Percentiles rank a stretch among this genome's conserved stretches.
Conservation (phyloP, 2,329 filamentous ascomycete species). For the Penicillium sp. region DNA sequence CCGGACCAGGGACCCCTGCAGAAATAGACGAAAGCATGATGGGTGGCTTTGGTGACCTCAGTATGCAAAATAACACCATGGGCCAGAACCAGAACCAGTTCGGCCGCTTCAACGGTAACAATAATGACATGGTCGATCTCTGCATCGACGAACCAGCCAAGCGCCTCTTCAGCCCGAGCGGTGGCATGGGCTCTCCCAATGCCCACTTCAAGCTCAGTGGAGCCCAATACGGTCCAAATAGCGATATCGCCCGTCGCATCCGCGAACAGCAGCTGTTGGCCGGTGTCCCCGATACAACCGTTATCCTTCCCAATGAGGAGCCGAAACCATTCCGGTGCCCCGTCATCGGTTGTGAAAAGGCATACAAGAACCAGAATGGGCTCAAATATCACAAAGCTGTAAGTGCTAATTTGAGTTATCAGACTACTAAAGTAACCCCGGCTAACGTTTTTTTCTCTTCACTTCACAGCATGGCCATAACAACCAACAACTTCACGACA, state of each 20-base stretch:
- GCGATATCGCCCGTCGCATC: slow-evolving; percentile 69
- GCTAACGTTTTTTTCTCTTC: slow-evolving; percentile 8
- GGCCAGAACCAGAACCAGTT: slow-evolving; percentile 46
- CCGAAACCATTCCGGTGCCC: slow-evolving; percentile 98
- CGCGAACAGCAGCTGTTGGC: slow-evolving; percentile 65
- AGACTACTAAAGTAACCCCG: slow-evolving; percentile 21
- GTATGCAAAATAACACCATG: slow-evolving; percentile 52
- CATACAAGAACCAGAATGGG: slow-evolving; percentile 99
- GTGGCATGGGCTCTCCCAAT: slow-evolving; percentile 66
- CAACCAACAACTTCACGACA: slow-evolving; percentile 94
- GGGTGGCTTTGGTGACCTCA: slow-evolving; percentile 63
- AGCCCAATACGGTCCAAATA: slow-evolving; percentile 74
- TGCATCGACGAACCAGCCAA: slow-evolving; percentile 94
- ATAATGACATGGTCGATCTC: slow-evolving; percentile 57
- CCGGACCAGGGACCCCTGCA: slow-evolving; percentile 67
- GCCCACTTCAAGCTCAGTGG: slow-evolving; percentile 74
- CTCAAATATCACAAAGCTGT: slow-evolving; percentile 83
- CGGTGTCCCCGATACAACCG: slow-evolving; percentile 52
- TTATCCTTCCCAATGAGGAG: slow-evolving; percentile 69
- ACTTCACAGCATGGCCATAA: slow-evolving; percentile 76
- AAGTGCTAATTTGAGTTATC: slow-evolving; percentile 33
- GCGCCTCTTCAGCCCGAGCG: slow-evolving; percentile 83
- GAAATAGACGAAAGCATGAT: slow-evolving; percentile 75
- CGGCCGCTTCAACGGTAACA: slow-evolving; percentile 47
- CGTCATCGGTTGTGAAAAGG: slow-evolving; percentile 97